Percentiles rank a stretch among this genome's conserved stretches.
phyloP scores from a whole-genome alignment of 306 rosid species.

The Gillenia trifoliata region DNA sequence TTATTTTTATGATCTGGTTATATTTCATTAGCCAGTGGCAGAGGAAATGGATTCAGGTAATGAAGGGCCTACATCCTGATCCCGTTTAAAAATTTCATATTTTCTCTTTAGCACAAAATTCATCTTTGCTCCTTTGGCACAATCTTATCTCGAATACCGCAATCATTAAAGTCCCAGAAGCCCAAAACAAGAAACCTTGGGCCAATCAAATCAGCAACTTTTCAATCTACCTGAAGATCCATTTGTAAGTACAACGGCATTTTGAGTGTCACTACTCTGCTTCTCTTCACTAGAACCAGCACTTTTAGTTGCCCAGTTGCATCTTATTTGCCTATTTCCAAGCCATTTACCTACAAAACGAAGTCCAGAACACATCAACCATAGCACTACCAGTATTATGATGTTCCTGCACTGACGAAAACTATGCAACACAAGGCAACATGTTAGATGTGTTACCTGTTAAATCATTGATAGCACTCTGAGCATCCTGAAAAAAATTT shows the following conservation, averaged over 20 bases:
- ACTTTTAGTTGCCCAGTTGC: slow-evolving; percentile 85
- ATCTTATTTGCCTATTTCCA: slow-evolving; percentile 80
- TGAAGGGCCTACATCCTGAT: neutral
- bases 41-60: neutral
- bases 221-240: slow-evolving; percentile 53
- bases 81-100: too few relatives aligned
- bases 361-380: slow-evolving; percentile 17
- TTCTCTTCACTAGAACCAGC: slow-evolving; percentile 53
- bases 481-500: slow-evolving; percentile 64
- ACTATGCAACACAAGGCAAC: neutral
- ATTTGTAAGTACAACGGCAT: slow-evolving; percentile 58
- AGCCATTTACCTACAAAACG: slow-evolving; percentile 67
- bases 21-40: neutral
- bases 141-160: neutral
- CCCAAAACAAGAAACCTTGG: slow-evolving; percentile 1
- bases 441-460: slow-evolving; percentile 44
- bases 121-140: neutral
- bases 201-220: slow-evolving; percentile 4
- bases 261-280: slow-evolving; percentile 47
- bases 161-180: neutral
- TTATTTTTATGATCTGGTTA: neutral
- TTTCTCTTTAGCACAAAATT: neutral
- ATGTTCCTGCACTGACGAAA: neutral
- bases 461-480: slow-evolving; percentile 75
- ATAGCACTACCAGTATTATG: slow-evolving; percentile 9